Conservation (phyloP, 805 yeast species). For the Komagataella phaffii region DNA sequence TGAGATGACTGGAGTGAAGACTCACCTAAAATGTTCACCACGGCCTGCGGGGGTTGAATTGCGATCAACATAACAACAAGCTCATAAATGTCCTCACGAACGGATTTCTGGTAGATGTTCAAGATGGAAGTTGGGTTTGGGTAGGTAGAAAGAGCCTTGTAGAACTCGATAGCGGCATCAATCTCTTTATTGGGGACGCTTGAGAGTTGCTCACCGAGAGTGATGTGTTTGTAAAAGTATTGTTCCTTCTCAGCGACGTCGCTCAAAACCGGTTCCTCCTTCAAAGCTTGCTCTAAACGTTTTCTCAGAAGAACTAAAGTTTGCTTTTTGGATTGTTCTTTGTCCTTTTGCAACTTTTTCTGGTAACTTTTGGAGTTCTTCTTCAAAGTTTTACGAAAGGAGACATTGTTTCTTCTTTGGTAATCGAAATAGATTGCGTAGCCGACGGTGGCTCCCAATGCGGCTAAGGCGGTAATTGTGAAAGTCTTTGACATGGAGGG, state of each 20-base stretch:
- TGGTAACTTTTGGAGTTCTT: conserved; percentile 49
- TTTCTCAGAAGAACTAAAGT: conserved; percentile 47
- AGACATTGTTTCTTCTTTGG: conserved; percentile 70
- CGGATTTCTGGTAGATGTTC: conserved; percentile 78
- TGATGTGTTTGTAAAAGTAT: conserved; percentile 73
- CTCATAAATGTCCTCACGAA: conserved; percentile 75
- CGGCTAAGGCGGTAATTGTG: conserved; percentile 21
- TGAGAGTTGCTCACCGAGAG: conserved; percentile 73
- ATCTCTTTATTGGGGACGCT: conserved; percentile 52
- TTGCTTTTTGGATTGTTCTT: conserved; percentile 44
- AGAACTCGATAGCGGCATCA: conserved; percentile 82
- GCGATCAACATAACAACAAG: conserved; percentile 81
- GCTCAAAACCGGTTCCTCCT: conserved; percentile 61
- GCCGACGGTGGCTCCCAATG: conserved; percentile 44
- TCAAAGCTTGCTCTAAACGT: conserved; percentile 51
- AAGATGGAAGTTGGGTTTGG: conserved; percentile 92
- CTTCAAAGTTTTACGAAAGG: conserved; percentile 67
- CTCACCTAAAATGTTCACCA: conserved; percentile 51
- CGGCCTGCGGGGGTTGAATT: conserved; percentile 74
- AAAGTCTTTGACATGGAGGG: conserved; percentile 32
- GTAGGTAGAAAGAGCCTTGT: conserved; percentile 85
- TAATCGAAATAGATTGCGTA: conserved; percentile 89
- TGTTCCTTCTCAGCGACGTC: conserved; percentile 58
- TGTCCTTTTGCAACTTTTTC: conserved; percentile 38
- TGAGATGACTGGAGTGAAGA: conserved; percentile 3